Evolutionary conservation across 306 rosid species (phyloP), one percentile per base, ranked within the genome.

Genomic region (Abrus precatorius): DNA sequence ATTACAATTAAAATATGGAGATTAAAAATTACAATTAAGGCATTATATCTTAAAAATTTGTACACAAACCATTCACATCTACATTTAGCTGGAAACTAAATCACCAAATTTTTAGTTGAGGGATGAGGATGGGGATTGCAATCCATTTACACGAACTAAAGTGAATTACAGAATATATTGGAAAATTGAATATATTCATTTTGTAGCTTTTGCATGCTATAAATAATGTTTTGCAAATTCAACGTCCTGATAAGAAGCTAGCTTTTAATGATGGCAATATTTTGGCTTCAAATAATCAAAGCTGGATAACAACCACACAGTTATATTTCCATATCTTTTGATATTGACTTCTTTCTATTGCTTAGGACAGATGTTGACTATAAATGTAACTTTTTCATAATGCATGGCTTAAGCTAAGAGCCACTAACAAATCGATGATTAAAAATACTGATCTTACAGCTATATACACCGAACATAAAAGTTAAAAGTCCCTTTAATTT

Each of bases 331-430:
- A 13, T 34, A 47, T 75, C 49, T 61, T 45, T 48, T 9, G 12
- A 32, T 47, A 61, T 75, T 47, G 34, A 75, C 69, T 75, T 61
- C 1, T 44, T 38, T 48, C 54, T 34, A 72, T 73, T 73, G 66
- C 54, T 6, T 2, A 33, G 14, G 48, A 71, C 40, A 14, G 9
- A n/a, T 56, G 41, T 57, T 57, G 70, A 60, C 80, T 61, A 54
- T 64, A 49, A 50, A 76, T 44, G 59, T 7, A 44, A 62, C 40
- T 20, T 76, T 61, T 76, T 49, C 8, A 52, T 3, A n/a, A 13
- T 45, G 47, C 47, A 4, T 3, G 20, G 38, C 40, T 40, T 32
- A 45, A 75, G 9, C 56, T 2, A 57, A 56, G 30, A 55, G 40
- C 52, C 69, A 30, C 60, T 47, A 34, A 32, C 48, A 45, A 60